Evolutionary conservation across 108 stramenopile species (phyloP), one percentile per base, ranked within the genome.

Genomic region (Pelagomonas calceolata): DNA sequence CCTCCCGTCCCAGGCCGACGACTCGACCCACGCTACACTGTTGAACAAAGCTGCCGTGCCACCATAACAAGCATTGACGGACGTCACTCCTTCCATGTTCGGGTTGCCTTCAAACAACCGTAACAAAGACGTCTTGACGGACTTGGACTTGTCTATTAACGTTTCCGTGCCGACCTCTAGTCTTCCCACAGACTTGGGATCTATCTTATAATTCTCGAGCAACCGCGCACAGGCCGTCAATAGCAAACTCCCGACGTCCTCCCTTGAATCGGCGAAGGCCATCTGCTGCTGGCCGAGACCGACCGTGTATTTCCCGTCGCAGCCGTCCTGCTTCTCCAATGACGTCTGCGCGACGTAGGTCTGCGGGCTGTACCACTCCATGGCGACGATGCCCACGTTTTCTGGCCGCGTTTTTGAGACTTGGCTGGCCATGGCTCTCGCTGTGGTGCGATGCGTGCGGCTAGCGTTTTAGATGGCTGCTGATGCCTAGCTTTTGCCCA

Each of bases 31-130:
- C 16, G 82, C 70, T 71, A 93, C 83, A 46, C 95, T 91, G 78
- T 98, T 97, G 66, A 98, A 76, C 34, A 98, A 77, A 14, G 97
- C 95, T 26, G 95, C 90, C 16, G 97, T 97, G 33, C 97, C 97
- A 15, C 97, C 97, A 78, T 98, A 98, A 84, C 97, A 98, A 9
- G 97, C 97, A 78, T 98, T 98, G 71, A 95, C 75, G 66, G 91
- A 80, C 26, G 97, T 97, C 46, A 91, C 93, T 5, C 97, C 97
- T 73, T 96, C 95, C 43, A 98, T 85, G 79, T 98, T 91, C 34
- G 87, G 81, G 79, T 96, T 95, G 31, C 70, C 81, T 14, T 78
- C 87, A 74, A 98, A 95, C 34, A 97, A 75, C 66, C 86, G 79
- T 95, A 98, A 95, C 32, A 98, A 80, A 31, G 94, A 79, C 10